phyloP scores from a whole-genome alignment of 306 rosid species.

The Vigna hirtella region DNA sequence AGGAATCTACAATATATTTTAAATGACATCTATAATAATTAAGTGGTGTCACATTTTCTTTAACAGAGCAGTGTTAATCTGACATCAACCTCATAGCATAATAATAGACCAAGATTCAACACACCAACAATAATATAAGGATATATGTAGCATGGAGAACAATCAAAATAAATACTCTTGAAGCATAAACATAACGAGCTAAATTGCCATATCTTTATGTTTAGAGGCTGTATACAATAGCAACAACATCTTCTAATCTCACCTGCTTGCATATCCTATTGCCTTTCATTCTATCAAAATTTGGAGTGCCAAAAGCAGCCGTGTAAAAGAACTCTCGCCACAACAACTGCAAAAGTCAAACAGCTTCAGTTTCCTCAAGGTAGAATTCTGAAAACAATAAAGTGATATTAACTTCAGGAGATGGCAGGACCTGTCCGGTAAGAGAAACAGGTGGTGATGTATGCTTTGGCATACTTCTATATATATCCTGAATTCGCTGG shows the following conservation, averaged over 20 bases:
- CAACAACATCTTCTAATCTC: slow-evolving; percentile 9
- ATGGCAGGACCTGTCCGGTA: slow-evolving; percentile 76
- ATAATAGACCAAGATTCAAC: not conserved
- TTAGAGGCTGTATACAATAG: not conserved
- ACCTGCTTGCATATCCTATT: slow-evolving; percentile 97
- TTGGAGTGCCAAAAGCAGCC: slow-evolving; percentile 90
- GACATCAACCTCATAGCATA: slow-evolving; percentile 8
- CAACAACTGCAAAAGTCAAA: slow-evolving; percentile 59
- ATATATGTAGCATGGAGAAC: not conserved
- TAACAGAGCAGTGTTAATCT: slow-evolving; percentile 22
- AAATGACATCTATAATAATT: slow-evolving; percentile 15
- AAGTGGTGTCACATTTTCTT: not conserved
- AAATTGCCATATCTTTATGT: not conserved
- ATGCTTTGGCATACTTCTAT: slow-evolving; percentile 66
- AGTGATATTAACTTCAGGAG: slow-evolving; percentile 30
- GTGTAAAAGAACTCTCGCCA: slow-evolving; percentile 98
- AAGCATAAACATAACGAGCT: slow-evolving; percentile 34
- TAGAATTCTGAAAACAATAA: slow-evolving; percentile 14
- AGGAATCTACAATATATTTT: slow-evolving; percentile 65
- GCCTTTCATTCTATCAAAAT: slow-evolving; percentile 81
- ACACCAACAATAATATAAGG: slow-evolving; percentile 16
- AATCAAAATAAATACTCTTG: slow-evolving; percentile 9
- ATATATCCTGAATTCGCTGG: slow-evolving; percentile 70
- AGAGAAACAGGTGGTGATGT: slow-evolving; percentile 92
- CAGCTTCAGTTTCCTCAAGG: slow-evolving; percentile 46